Evolutionary conservation across 805 yeast genomes (phyloP), one percentile per base, ranked within the genome.

Genomic region (Saturnispora dispora): DNA sequence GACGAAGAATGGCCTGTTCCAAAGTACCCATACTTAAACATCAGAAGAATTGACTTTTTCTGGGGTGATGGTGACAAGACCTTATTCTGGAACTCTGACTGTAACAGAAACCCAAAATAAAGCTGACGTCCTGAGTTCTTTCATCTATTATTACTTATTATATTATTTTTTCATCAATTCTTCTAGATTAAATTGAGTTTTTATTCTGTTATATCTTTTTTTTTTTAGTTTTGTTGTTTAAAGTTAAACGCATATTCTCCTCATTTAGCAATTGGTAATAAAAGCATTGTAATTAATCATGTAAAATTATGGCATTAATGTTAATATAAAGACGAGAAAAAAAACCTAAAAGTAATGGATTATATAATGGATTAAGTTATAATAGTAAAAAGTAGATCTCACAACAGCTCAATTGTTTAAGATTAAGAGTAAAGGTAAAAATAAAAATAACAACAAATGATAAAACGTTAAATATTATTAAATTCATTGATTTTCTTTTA

Each of bases 51-150:
- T 70, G 83, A 85, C 68, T 91, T 80, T 80, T 91, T 89, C 84
- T 93, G 98, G 98, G 99, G 99, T 67, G 91, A 93, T 68, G 98
- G 99, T 69, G 96, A 90, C 78, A 83, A 87, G 80, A 88, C 98
- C 57, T 74, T 85, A 67, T 93, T 93, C 85, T 93, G 99, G 99
- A 88, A 88, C 77, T 77, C 87, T 49, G 85, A 81, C 63, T 79
- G 86, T 67, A 91, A 91, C 86, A 88, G 96, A 79, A 87, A 87
- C 76, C 72, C 85, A 64, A 75, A 50, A 47, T 51, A 58, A 40
- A 25, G 47, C 25, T 20, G 49, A 44, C 32, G 9, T 32, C 25
- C 2, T 15, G 30, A 44, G 40, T 15, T 11, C 28, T 15, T 30
- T 13, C 23, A 36, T 15, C 18, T 17, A 36, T 36, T 18, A 35